Percentiles rank a stretch among this genome's conserved stretches.
These are phyloP conservation scores for Aspergillus japonicus DNA, from an alignment of 2,329 filamentous ascomycete species.

Conservation along the genomic window DNA sequence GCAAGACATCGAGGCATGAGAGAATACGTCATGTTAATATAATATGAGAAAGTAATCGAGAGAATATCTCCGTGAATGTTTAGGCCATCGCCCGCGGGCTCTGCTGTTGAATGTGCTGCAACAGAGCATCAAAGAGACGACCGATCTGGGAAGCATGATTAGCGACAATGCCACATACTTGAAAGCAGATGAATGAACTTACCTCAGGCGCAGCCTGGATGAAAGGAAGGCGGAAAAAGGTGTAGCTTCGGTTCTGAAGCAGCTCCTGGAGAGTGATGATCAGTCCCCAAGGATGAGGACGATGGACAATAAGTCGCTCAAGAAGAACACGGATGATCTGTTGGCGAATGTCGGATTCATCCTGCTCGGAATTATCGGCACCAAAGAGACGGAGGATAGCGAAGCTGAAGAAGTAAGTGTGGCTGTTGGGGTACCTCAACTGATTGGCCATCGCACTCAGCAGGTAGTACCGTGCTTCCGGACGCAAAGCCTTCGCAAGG, in stretches of 20 bases:
- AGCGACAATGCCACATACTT: neutral
- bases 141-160: constrained; percentile 35
- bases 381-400: constrained; percentile 82
- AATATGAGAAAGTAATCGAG: constrained; percentile 12
- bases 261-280: constrained; percentile 86
- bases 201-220: constrained; percentile 89
- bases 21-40: constrained; percentile 22
- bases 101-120: constrained; percentile 48
- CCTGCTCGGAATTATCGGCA: constrained; percentile 64
- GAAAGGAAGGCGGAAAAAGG: constrained; percentile 89
- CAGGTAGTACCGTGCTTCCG: constrained; percentile 81
- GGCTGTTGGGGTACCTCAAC: constrained; percentile 81
- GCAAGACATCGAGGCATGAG: constrained; percentile 24
- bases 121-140: constrained; percentile 46
- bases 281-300: constrained; percentile 94
- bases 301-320: constrained; percentile 82
- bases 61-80: constrained; percentile 13
- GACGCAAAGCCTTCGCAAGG: constrained; percentile 70
- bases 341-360: constrained; percentile 80
- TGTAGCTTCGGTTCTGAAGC: constrained; percentile 84
- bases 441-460: constrained; percentile 85
- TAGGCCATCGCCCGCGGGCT: constrained; percentile 46
- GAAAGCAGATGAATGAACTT: constrained; percentile 25
- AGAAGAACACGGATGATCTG: constrained; percentile 86
- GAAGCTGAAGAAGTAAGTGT: constrained; percentile 91